Conservation (phyloP, 257 asterid species). For the Solanum bukasovii region DNA sequence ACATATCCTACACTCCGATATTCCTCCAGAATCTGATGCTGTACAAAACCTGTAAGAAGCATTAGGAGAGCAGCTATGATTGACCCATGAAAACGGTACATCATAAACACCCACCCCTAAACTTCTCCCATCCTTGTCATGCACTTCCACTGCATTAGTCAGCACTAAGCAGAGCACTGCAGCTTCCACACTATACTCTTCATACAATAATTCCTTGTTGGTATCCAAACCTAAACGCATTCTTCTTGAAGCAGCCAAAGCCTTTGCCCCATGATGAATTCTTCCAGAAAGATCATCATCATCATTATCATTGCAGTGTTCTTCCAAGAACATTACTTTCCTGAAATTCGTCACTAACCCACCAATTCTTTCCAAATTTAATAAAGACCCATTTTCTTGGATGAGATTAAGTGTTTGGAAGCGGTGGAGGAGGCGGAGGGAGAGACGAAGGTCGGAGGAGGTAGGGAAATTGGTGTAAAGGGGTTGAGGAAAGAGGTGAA, state of each 20-base stretch:
- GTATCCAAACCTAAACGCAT: neutral
- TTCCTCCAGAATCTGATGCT: neutral
- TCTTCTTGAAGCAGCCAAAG: conserved; percentile 31
- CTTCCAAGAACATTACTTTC: conserved; percentile 1
- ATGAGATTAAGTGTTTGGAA: neutral
- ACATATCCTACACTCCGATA: conserved; percentile 13
- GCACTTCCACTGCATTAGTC: conserved; percentile 73
- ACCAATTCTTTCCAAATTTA: conserved; percentile 23
- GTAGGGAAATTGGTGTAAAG: conserved; percentile 19
- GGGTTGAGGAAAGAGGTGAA: conserved; percentile 21
- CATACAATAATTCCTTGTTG: too few relatives aligned
- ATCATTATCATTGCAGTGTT: neutral
- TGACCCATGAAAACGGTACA: conserved; percentile 66
- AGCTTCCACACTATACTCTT: conserved; percentile 23
- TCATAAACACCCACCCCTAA: conserved; percentile 68
- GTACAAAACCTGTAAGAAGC: conserved; percentile 43
- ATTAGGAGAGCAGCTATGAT: conserved; percentile 82
- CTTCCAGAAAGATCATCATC: conserved; percentile 14
- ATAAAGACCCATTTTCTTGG: neutral
- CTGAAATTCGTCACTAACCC: conserved; percentile 67
- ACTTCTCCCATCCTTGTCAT: conserved; percentile 28
- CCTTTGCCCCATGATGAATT: conserved; percentile 35
- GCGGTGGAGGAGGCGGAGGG: conserved; percentile 48
- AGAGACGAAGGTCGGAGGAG: conserved; percentile 61
- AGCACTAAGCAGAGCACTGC: conserved; percentile 56